A percentile compares a stretch with the other conserved stretches of the same genome.
Conservation (phyloP, 805 yeast species). For the Isabelozyma rhagii region DNA sequence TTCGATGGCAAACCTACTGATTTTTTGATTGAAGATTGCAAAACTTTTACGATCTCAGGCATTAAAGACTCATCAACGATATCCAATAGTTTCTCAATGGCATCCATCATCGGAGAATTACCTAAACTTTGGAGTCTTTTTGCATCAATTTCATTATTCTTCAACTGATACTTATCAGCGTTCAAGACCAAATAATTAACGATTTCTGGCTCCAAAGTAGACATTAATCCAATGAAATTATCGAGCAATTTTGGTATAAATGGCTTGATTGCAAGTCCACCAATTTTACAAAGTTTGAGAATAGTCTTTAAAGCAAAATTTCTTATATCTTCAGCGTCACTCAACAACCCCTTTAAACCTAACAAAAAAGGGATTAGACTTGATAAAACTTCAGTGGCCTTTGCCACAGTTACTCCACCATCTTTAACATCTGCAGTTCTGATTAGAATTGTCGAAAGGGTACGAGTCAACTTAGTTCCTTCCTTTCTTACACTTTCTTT, state of each 20-base stretch:
- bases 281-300: conserved; percentile 63
- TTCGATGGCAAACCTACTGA: conserved; percentile 91
- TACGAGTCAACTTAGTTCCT: conserved; percentile 65
- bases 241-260: conserved; percentile 67
- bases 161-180: conserved; percentile 82
- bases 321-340: conserved; percentile 83
- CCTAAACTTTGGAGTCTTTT: conserved; percentile 71
- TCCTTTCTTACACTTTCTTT: conserved; percentile 89
- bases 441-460: conserved; percentile 60
- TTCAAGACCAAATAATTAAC: conserved; percentile 81
- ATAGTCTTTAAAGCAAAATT: conserved; percentile 72
- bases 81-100: conserved; percentile 69
- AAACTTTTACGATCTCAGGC: conserved; percentile 45
- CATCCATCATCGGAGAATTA: conserved; percentile 84
- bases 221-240: conserved; percentile 68
- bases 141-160: conserved; percentile 70
- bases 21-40: conserved; percentile 56
- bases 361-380: conserved; percentile 73
- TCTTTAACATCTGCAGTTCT: conserved; percentile 49
- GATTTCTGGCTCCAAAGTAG: conserved; percentile 88
- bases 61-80: conserved; percentile 48
- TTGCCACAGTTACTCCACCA: conserved; percentile 33
- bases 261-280: conserved; percentile 58
- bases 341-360: conserved; percentile 74
- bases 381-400: conserved; percentile 47